Evolutionary conservation across 2,329 filamentous ascomycete genomes (phyloP).

Genomic region (Penicillium brevicompactum): DNA sequence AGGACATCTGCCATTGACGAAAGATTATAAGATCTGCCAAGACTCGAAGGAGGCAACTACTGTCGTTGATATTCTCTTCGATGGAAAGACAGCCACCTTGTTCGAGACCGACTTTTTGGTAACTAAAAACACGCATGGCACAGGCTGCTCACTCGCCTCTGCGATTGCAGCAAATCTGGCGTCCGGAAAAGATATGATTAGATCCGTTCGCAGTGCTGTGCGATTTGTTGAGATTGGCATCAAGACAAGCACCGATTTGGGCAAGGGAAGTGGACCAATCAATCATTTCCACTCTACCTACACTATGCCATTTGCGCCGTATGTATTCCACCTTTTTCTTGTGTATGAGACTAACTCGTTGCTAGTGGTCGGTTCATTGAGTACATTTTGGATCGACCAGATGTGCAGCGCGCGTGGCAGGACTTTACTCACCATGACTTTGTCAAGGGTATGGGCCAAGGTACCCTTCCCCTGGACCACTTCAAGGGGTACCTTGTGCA

Average conservation of each 20-base stretch:
- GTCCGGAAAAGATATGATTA: constrained; percentile 48
- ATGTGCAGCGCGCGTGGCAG: constrained; percentile 75
- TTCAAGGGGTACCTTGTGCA: constrained; percentile 92
- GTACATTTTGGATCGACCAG: constrained; percentile 74
- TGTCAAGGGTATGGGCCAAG: constrained; percentile 73
- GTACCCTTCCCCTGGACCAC: constrained; percentile 70
- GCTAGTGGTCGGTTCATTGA: constrained; percentile 75
- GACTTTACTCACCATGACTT: constrained; percentile 81
- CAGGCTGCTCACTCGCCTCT: constrained; percentile 88
- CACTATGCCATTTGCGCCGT: constrained; percentile 61
- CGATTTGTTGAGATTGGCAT: constrained; percentile 65
- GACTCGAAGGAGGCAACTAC: constrained; percentile 61
- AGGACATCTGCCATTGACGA: constrained; percentile 79
- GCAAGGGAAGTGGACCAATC: constrained; percentile 64
- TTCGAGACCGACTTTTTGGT: constrained; percentile 72
- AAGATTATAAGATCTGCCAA: constrained; percentile 61
- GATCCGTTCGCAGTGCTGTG: constrained; percentile 58
- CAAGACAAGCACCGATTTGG: constrained; percentile 57
- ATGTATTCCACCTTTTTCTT: constrained; percentile 28
- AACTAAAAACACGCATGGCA: constrained; percentile 87
- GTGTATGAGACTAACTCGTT: background rate
- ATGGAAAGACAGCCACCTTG: constrained; percentile 58
- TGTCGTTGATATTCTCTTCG: constrained; percentile 77
- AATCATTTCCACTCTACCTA: constrained; percentile 69
- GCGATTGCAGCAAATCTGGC: constrained; percentile 67